Conservation (phyloP, 139 green algal genomes). For the Mesostigma viride region DNA sequence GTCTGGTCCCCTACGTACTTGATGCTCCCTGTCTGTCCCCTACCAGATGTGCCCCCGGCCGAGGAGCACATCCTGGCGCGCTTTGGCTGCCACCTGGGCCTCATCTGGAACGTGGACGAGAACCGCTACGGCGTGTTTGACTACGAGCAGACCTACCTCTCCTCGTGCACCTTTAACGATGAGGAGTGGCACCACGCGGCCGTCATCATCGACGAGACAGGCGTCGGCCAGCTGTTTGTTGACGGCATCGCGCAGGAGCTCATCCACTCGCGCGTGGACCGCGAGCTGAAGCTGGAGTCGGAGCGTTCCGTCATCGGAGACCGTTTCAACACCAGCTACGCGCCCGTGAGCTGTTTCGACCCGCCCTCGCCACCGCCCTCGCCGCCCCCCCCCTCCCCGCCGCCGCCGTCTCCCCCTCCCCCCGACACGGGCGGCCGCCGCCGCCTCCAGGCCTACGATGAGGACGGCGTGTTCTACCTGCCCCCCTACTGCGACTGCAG, state of each 20-base stretch:
- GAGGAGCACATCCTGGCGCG: slow-evolving; percentile 16
- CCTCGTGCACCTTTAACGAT: slow-evolving; percentile 11
- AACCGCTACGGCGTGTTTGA: slow-evolving; percentile 2
- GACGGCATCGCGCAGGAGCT: not conserved
- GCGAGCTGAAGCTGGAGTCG: too few relatives aligned
- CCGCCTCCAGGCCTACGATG: too few relatives aligned
- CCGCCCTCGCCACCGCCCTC: not conserved
- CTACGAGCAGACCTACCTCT: not conserved
- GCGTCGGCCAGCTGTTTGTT: not conserved
- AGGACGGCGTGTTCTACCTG: too few relatives aligned
- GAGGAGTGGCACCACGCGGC: slow-evolving; percentile 21
- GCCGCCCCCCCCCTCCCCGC: too few relatives aligned
- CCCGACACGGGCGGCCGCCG: not conserved
- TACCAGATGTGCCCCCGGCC: too few relatives aligned
- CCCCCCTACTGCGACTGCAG: too few relatives aligned
- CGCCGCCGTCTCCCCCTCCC: not conserved
- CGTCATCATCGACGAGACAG: slow-evolving; percentile 12
- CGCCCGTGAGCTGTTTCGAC: not conserved
- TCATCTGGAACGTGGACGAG: slow-evolving; percentile 3
- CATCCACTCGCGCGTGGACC: too few relatives aligned
- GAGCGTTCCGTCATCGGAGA: too few relatives aligned
- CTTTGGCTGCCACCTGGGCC: slow-evolving; percentile 20
- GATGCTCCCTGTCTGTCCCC: too few relatives aligned
- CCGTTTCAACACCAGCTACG: not conserved
- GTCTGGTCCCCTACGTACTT: too few relatives aligned